phyloP scores from a whole-genome alignment of 805 yeast species.

The Pichia kluyveri region DNA sequence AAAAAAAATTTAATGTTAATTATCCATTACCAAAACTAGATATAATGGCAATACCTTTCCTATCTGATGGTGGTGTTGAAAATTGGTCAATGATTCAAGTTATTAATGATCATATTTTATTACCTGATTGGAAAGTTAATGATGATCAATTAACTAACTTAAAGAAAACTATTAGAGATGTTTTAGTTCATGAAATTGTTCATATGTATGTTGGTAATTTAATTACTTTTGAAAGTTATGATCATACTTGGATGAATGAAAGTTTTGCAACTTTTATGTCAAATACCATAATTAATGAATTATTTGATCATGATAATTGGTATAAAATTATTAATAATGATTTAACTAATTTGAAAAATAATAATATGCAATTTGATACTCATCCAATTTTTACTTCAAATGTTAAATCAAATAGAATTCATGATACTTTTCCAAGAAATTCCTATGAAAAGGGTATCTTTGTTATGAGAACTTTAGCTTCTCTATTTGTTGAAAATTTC shows the following conservation, averaged over 20 bases:
- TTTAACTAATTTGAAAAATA: slow-evolving; percentile 23
- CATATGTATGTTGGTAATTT: slow-evolving; percentile 78
- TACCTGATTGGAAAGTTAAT: slow-evolving; percentile 25
- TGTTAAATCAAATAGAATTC: slow-evolving; percentile 30
- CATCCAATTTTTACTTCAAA: slow-evolving; percentile 30
- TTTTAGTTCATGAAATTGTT: slow-evolving; percentile 62
- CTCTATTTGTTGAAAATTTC: slow-evolving; percentile 27
- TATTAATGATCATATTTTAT: slow-evolving; percentile 40
- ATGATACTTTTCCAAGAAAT: slow-evolving; percentile 38
- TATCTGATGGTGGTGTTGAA: slow-evolving; percentile 76
- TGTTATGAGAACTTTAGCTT: slow-evolving; percentile 43
- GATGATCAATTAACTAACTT: slow-evolving; percentile 10
- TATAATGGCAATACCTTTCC: slow-evolving; percentile 57
- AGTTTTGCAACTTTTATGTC: slow-evolving; percentile 73
- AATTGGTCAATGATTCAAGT: slow-evolving; percentile 65
- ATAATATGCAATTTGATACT: slow-evolving; percentile 25
- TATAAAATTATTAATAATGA: slow-evolving; percentile 21
- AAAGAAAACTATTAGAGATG: slow-evolving; percentile 34
- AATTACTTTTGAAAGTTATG: slow-evolving; percentile 61
- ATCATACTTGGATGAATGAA: slow-evolving; percentile 66
- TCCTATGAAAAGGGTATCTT: slow-evolving; percentile 56
- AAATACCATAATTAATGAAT: slow-evolving; percentile 24
- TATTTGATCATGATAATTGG: slow-evolving; percentile 25
- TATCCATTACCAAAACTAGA: slow-evolving; percentile 63
- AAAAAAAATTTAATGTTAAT: slow-evolving; percentile 30